Base-by-base conservation (phyloP, 805 yeast species). In the Cyberlindnera nakhonratchasimensis region DNA sequence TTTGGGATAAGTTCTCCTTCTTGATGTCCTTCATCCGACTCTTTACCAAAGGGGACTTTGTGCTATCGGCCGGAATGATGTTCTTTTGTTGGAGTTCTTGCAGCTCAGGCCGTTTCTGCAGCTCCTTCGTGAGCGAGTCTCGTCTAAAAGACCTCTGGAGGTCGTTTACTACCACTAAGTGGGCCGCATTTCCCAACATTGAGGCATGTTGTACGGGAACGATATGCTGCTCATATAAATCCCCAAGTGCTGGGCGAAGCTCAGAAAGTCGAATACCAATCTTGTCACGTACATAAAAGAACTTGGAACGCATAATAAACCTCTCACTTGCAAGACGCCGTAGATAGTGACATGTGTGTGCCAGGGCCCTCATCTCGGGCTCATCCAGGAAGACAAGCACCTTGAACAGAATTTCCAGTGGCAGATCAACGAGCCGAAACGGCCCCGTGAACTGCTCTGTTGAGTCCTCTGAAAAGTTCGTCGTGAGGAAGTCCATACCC, bases 401-500 rank as follows among this genome's bases (percentile, higher is more conserved):
- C 23, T 53, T 53, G 42, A 50, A 40, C n/a, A 55, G 39, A 4
- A 55, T 31, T 39, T 55, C 59, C 24, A 55, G 31, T 6, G 59
- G 59, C 13, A 55, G 37, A 17, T 55, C 55, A n/a, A 51, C 20
- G n/a, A 55, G 35, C 28, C 52, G 39, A 38, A 55, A 55, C 3
- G 46, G 40, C 3, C 43, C 55, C 4, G 43, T 33, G 39, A 50
- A 51, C 17, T 39, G 30, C 2, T 19, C 32, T 5, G 43, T 21
- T 3, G 44, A 25, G 22, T 52, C 49, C 8, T 44, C 47, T 1
- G 36, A 24, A 39, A 55, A 55, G 45, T 52, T 53, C 23, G 48
- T 52, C 4, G 59, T 55, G 16, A 55, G 40, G 30, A 52, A 55
- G 42, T 55, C 53, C 59, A 55, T 55, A 3, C 10, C 21, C 19